A percentile compares a stretch with the other conserved stretches of the same genome.
Conservation (phyloP, 1,284 basidiomycete species). For the Macrocystidia cucumis region DNA sequence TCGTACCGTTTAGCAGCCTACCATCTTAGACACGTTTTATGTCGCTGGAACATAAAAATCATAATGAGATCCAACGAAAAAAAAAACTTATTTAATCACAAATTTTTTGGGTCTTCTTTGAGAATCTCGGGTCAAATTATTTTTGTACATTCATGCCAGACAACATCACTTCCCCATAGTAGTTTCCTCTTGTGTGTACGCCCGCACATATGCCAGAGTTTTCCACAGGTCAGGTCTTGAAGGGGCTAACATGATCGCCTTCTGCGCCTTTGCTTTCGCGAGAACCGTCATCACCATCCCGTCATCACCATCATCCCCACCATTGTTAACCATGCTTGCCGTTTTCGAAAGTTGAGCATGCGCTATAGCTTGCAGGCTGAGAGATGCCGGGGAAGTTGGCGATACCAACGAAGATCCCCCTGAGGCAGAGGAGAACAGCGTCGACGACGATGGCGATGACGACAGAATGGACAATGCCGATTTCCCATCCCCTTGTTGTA, state of each 20-base stretch:
- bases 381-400: constrained; percentile 20
- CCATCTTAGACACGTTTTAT: too few species aligned
- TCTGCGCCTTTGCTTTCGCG: constrained; percentile 48
- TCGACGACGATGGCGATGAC: constrained; percentile 29
- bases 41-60: too few species aligned
- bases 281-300: too few species aligned
- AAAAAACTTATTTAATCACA: too few species aligned
- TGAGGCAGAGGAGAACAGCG: constrained; percentile 24
- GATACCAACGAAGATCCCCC: constrained; percentile 13
- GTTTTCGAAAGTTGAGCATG: constrained; percentile 7
- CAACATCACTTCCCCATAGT: too few species aligned
- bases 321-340: constrained; percentile 10
- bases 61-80: too few species aligned
- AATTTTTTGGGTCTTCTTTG: too few species aligned
- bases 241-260: constrained; percentile 62
- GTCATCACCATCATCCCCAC: constrained; percentile 15
- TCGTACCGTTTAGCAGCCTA: too few species aligned
- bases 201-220: constrained; percentile 45
- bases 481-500: constrained; percentile 37
- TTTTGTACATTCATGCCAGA: too few species aligned
- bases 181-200: constrained; percentile 5
- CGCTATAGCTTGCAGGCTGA: constrained; percentile 25
- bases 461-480: constrained; percentile 39
- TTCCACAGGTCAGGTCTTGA: constrained; percentile 53
- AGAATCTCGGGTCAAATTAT: too few species aligned